Base-by-base conservation (phyloP, 495 filamentous ascomycete genomes). In the Hamigera avellanea region DNA sequence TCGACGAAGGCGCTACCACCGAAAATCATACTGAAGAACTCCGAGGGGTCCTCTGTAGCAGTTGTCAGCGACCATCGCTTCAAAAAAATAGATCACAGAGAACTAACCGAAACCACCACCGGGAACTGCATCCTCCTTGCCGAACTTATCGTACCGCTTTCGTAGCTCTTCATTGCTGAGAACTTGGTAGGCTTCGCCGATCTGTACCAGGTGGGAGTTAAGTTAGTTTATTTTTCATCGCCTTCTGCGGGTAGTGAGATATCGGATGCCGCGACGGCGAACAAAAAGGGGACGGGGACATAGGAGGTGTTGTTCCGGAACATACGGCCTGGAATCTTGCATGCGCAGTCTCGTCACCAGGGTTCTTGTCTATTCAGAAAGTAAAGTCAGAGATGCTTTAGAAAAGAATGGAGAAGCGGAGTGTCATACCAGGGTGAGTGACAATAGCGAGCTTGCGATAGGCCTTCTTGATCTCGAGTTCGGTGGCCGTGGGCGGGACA, bases 391-490 rank as follows among this genome's bases (percentile, higher is more conserved):
- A 18, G 19, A n/a, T 12, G 27, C n/a, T 14, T 8, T 10, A 18
- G 28, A 7, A 2, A 1, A 13, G 6, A 3, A 14, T 19, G 8
- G 19, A 33, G 14, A 5, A 10, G 12, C 0, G 14, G 19, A 5
- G 32, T 8, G 40, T 19, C 57, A 19, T 59, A 78, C 74, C 74
- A n/a, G 78, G 78, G 48, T 82, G 78, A 40, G 79, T 76, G 39
- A 71, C 68, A 47, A 99, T 94, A 31, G 91, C 91, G 19, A 91
- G 79, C 60, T 88, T 96, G 41, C 91, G 74, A 59, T 99, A 99
- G n/a, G 91, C 91, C 62, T 96, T 96, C 69, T 99, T 99, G 63
- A 99, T 95, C 44, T 99, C 93, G 6, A 96, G 78, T 54, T 93
- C 86, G 37, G 86, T 81, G 13, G 91, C 93, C 8, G 78, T 85